Conservation (phyloP, 345 rosid genomes). For the Populus pruinosa region DNA sequence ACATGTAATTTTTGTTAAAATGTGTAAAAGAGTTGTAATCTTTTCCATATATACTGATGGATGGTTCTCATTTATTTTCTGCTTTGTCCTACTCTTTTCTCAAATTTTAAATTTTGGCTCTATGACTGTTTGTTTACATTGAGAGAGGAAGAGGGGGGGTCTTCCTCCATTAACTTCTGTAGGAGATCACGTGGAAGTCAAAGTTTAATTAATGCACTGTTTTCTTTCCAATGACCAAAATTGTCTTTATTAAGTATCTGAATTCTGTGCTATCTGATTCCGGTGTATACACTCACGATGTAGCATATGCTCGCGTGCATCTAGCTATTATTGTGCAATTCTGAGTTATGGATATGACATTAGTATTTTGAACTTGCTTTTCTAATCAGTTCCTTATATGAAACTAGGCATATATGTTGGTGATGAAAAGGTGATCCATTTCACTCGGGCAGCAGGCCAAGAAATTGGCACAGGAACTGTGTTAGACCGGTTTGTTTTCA, state of each 20-base stretch:
- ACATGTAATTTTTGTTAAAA: not conserved
- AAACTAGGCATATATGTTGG: constrained; percentile 60
- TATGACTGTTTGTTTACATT: not conserved
- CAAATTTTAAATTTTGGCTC: not conserved
- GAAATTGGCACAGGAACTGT: constrained; percentile 64
- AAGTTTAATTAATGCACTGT: not conserved
- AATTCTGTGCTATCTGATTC: not conserved
- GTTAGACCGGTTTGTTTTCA: constrained; percentile 51
- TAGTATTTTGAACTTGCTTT: not conserved
- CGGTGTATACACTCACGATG: not conserved
- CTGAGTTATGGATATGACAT: not conserved
- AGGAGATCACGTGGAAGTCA: not conserved
- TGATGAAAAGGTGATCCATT: constrained; percentile 65
- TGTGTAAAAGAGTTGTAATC: not conserved
- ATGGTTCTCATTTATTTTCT: not conserved
- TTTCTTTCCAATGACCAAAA: not conserved
- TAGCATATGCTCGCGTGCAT: not conserved
- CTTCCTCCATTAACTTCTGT: no score
- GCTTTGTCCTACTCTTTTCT: not conserved
- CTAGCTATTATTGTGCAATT: not conserved
- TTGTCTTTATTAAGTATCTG: no score
- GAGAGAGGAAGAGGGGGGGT: not conserved
- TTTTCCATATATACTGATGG: not conserved
- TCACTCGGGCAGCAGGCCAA: constrained; percentile 63
- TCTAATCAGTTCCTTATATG: not conserved